Conservation (phyloP, 2,329 filamentous ascomycete species). For the Nemania abortiva region DNA sequence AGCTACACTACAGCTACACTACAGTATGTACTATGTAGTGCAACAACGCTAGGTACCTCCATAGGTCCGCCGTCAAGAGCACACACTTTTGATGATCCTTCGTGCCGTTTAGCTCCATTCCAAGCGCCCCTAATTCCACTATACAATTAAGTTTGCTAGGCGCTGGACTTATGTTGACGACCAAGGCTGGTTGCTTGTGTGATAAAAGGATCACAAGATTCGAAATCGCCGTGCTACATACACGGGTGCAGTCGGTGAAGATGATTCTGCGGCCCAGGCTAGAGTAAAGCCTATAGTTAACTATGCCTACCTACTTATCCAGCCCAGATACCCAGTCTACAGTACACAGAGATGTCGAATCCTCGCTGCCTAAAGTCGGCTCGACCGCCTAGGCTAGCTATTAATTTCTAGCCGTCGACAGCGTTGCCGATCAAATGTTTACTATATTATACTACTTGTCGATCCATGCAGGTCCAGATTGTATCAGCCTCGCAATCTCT, state of each 20-base stretch:
- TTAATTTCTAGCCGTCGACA: neutral
- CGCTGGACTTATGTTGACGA: neutral
- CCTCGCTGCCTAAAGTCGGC: neutral
- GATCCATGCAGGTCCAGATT: slow-evolving; percentile 26
- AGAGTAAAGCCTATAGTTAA: too few relatives aligned
- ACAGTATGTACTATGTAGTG: neutral
- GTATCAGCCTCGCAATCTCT: slow-evolving; percentile 19
- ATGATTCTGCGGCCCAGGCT: neutral
- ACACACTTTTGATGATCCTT: slow-evolving; percentile 5
- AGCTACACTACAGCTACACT: neutral
- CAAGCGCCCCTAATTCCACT: slow-evolving; percentile 6
- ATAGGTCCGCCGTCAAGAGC: neutral
- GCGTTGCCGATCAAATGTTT: slow-evolving; percentile 6
- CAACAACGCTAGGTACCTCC: neutral
- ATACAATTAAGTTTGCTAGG: slow-evolving; percentile 1
- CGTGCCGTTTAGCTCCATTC: slow-evolving; percentile 5
- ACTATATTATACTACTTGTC: slow-evolving; percentile 11
- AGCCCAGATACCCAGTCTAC: too few relatives aligned
- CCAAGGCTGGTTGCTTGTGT: neutral
- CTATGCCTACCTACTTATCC: neutral
- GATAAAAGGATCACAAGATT: neutral
- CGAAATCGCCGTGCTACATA: neutral
- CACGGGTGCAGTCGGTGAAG: neutral
- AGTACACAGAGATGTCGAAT: neutral
- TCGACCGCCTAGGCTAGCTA: too few relatives aligned